These are phyloP conservation scores for Hypoxylon cercidicola DNA, from an alignment of 495 filamentous ascomycete genomes.

Conservation along the genomic window DNA sequence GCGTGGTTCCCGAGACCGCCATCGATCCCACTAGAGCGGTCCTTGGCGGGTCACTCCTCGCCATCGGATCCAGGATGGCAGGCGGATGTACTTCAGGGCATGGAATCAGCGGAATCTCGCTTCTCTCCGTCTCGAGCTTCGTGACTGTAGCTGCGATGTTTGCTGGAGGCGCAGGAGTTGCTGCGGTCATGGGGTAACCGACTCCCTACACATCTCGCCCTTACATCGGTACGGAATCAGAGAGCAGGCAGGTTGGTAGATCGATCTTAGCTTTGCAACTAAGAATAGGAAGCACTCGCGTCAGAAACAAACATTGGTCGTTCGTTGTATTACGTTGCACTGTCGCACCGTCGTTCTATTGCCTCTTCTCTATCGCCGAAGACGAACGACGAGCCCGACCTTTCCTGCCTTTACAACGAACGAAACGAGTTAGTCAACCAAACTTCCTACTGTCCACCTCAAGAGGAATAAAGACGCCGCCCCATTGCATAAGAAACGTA, in stretches of 20 bases:
- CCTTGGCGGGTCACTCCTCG: slow-evolving; percentile 61
- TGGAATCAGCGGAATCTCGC: slow-evolving; percentile 65
- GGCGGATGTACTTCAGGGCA: slow-evolving; percentile 70
- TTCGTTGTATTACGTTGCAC: no score
- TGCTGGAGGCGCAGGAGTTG: slow-evolving; percentile 50
- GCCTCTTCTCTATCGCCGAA: background rate
- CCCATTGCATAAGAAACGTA: background rate
- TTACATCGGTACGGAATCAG: no score
- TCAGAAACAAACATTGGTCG: no score
- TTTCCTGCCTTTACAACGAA: background rate
- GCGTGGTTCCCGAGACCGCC: slow-evolving; percentile 26
- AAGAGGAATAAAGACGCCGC: background rate
- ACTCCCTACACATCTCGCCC: no score
- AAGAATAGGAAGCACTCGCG: no score
- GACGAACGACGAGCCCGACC: background rate
- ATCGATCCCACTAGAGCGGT: slow-evolving; percentile 49
- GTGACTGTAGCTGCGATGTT: slow-evolving; percentile 63
- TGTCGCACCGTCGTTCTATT: slow-evolving; percentile 7
- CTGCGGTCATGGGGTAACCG: slow-evolving; percentile 20
- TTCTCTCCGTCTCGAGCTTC: slow-evolving; percentile 62
- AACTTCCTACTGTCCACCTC: slow-evolving; percentile 7
- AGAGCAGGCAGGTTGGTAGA: no score
- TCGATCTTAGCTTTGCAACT: no score
- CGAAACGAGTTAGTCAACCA: slow-evolving; percentile 1
- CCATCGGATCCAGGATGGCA: slow-evolving; percentile 63